Base-by-base conservation (phyloP, 176 grass and related monocot species). In the Raddia distichophylla region DNA sequence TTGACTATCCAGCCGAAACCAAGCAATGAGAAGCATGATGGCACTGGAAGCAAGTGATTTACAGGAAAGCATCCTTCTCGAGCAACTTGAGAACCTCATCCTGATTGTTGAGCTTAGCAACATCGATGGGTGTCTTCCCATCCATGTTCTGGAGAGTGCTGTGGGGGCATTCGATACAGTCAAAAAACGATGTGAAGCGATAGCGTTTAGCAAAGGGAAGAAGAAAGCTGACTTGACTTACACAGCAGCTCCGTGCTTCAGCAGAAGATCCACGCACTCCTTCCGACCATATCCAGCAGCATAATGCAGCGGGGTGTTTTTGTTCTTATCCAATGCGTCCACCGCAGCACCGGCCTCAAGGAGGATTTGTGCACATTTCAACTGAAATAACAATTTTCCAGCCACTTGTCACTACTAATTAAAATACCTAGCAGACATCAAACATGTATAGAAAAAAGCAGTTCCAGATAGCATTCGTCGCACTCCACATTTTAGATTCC, bases 51-150 rank as follows among this genome's bases (percentile, higher is more conserved):
- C 34, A 74, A 55, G 48, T 10, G 7, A 57, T 83, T 79, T 83
- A 97, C 32, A 97, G 86, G 77, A 97, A 97, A 22, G 35, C 92
- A 11, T 97, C 94, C 88, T 92, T 94, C 81, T 94, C 94, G 27
- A 97, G 90, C 64, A 94, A 71, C 87, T 83, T 97, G 40, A 97
- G 80, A 20, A 90, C 94, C 56, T 97, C 94, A 0, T 90, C 85
- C 85, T 97, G 94, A 66, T 92, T 90, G 76, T 97, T 97, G 79
- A 97, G 89, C 87, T 90, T 97, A 37, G 94, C 91, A 10, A 97
- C 94, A 5, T 97, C 94, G 14, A 94, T 91, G 33, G 94, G 91
- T 10, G 91, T 94, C 64, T 97, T 97, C 40, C 94, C 94, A 19
- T 97, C 94, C 90, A 92, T 58, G 85, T 97, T 97, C 79, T 91